Evolutionary conservation across 2,329 filamentous ascomycete species (phyloP).

Genomic region (Aspergillus oerlinghausenensis): DNA sequence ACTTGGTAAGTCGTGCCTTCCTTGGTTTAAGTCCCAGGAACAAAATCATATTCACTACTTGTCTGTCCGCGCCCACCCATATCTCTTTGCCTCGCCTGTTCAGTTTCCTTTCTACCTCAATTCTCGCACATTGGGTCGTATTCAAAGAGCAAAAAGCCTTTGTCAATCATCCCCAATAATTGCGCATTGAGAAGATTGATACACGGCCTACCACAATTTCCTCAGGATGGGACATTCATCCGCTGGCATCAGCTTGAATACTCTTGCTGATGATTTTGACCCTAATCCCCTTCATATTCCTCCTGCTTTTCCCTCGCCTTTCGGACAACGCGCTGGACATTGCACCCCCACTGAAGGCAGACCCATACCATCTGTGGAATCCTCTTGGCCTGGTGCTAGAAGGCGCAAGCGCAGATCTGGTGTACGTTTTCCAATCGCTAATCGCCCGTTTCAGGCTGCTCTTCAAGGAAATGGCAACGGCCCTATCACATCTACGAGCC

Average conservation of each 20-base stretch:
- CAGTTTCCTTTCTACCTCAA: not conserved
- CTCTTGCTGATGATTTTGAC: conserved; percentile 20
- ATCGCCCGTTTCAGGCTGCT: conserved; percentile 23
- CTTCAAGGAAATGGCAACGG: conserved; percentile 47
- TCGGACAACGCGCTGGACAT: conserved; percentile 2
- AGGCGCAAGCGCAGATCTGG: conserved; percentile 9
- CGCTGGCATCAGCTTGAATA: conserved; percentile 17
- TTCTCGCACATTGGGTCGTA: not conserved
- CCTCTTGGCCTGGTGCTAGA: not conserved
- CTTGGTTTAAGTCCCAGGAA: not conserved
- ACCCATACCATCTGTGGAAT: not conserved
- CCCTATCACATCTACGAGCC: conserved; percentile 45
- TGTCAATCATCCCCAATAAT: not conserved
- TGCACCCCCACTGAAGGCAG: not conserved
- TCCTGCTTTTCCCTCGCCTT: conserved; percentile 4
- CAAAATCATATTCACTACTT: not conserved
- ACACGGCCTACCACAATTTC: not conserved
- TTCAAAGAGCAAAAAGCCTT: not conserved
- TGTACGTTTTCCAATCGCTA: conserved; percentile 13
- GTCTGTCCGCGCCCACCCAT: not conserved
- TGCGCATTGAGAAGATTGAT: not conserved
- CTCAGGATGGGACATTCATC: not conserved
- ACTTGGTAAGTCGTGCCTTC: conserved; percentile 42
- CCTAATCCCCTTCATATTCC: conserved; percentile 4
- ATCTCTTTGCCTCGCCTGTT: not conserved